Evolutionary conservation across 2,329 filamentous ascomycete species (phyloP).

Genomic region (Ascochyta viciae-villosae): DNA sequence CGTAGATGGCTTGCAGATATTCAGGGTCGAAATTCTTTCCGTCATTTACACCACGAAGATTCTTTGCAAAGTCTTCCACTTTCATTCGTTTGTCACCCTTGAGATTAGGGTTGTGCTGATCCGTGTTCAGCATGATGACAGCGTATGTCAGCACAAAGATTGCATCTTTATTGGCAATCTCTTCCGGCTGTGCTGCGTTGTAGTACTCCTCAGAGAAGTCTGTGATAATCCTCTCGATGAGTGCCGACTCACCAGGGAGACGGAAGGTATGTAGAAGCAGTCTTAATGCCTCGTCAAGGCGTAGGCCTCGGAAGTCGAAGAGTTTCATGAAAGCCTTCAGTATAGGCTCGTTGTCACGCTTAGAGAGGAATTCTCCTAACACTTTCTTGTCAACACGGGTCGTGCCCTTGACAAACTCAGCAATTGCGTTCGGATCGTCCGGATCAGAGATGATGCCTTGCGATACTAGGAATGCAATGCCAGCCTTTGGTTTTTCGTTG

Average conservation of each 20-base stretch:
- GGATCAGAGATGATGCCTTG: slow-evolving; percentile 84
- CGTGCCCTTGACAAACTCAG: slow-evolving; percentile 87
- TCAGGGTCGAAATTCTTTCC: slow-evolving; percentile 83
- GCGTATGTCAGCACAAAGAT: slow-evolving; percentile 93
- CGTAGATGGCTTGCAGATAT: slow-evolving; percentile 85
- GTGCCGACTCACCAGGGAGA: slow-evolving; percentile 86
- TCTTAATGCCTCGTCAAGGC: slow-evolving; percentile 88
- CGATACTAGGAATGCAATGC: slow-evolving; percentile 82
- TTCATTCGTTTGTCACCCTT: slow-evolving; percentile 83
- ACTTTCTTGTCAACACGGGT: slow-evolving; percentile 87
- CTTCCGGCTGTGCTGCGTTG: slow-evolving; percentile 70
- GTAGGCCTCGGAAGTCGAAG: slow-evolving; percentile 88
- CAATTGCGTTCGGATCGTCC: slow-evolving; percentile 76
- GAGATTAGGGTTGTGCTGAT: slow-evolving; percentile 93
- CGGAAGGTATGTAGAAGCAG: slow-evolving; percentile 90
- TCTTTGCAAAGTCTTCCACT: slow-evolving; percentile 80
- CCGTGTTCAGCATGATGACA: slow-evolving; percentile 97
- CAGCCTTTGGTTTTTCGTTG: slow-evolving; percentile 91
- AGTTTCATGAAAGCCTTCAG: slow-evolving; percentile 81
- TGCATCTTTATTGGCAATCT: slow-evolving; percentile 83
- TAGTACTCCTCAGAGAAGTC: slow-evolving; percentile 88
- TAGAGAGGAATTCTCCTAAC: slow-evolving; percentile 91
- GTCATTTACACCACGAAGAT: slow-evolving; percentile 88
- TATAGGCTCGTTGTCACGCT: slow-evolving; percentile 85
- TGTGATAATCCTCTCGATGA: slow-evolving; percentile 92